phyloP scores from a whole-genome alignment of 148 eudicot genomes.

The Mesembryanthemum crystallinum region DNA sequence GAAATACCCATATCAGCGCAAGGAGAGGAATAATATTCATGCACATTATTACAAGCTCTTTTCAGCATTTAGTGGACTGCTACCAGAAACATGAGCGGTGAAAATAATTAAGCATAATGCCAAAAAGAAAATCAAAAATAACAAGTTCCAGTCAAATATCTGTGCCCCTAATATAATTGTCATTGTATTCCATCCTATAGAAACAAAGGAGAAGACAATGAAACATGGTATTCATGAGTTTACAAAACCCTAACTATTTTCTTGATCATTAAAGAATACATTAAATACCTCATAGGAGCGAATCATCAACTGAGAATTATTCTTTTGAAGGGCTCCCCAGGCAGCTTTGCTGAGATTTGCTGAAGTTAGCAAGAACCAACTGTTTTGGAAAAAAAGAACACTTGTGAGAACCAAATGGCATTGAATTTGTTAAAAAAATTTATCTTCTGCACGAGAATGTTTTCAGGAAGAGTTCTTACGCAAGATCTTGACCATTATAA shows the following conservation, averaged over 20 bases:
- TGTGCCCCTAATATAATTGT: too few relatives aligned
- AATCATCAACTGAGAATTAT: slow-evolving; percentile 86
- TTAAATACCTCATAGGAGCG: slow-evolving; percentile 88
- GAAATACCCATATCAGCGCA: not conserved
- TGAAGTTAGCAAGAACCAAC: slow-evolving; percentile 95
- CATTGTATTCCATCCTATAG: too few relatives aligned
- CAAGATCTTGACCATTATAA: slow-evolving; percentile 82
- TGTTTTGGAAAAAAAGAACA: slow-evolving; percentile 25
- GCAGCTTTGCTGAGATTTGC: slow-evolving; percentile 98
- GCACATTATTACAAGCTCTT: not conserved
- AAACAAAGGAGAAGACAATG: too few relatives aligned
- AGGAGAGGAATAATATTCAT: not conserved
- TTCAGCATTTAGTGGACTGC: not conserved
- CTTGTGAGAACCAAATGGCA: slow-evolving; percentile 6
- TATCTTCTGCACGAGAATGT: not conserved
- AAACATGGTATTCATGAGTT: not conserved
- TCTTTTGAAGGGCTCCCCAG: slow-evolving; percentile 97
- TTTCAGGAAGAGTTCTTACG: slow-evolving; percentile 50
- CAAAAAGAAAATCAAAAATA: too few relatives aligned
- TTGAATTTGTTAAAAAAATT: slow-evolving; percentile 7
- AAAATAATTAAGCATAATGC: not conserved
- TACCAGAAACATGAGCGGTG: not conserved
- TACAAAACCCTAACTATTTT: not conserved
- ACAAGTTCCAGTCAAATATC: too few relatives aligned
- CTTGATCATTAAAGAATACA: not conserved